phyloP scores from a whole-genome alignment of 2,329 filamentous ascomycete genomes.

The Epicoccum sorghinum region DNA sequence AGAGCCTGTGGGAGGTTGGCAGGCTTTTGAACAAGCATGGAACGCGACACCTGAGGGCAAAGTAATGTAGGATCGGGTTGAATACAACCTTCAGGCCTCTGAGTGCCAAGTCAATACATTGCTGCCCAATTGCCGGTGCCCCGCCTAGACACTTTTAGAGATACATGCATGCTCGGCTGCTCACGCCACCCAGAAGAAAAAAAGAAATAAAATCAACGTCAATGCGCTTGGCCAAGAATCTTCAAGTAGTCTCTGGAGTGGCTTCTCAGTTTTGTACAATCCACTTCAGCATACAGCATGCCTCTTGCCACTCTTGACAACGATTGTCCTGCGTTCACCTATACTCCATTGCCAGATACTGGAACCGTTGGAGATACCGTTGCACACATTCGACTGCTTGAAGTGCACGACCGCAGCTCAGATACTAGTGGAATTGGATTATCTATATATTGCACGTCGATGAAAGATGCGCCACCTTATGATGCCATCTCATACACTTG shows the following conservation, averaged over 20 bases:
- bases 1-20: constrained; percentile 62
- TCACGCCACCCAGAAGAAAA: too few relatives aligned
- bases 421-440: not conserved
- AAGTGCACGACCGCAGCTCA: not conserved
- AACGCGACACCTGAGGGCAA: constrained; percentile 42
- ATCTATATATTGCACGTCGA: not conserved
- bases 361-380: too few relatives aligned
- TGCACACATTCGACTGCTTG: not conserved
- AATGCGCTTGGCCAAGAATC: too few relatives aligned
- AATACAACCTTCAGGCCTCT: too few relatives aligned
- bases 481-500: not conserved
- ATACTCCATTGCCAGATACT: too few relatives aligned
- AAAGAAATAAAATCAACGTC: too few relatives aligned
- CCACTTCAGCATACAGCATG: not conserved
- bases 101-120: too few relatives aligned
- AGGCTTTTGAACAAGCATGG: constrained; percentile 61
- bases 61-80: constrained; percentile 34
- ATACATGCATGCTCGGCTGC: too few relatives aligned
- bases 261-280: not conserved
- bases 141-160: too few relatives aligned
- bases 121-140: too few relatives aligned
- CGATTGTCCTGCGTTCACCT: too few relatives aligned
- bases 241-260: too few relatives aligned
- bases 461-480: not conserved
- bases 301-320: not conserved